phyloP scores from a whole-genome alignment of 441 rosid genomes.

The Flueggea neowawraea region DNA sequence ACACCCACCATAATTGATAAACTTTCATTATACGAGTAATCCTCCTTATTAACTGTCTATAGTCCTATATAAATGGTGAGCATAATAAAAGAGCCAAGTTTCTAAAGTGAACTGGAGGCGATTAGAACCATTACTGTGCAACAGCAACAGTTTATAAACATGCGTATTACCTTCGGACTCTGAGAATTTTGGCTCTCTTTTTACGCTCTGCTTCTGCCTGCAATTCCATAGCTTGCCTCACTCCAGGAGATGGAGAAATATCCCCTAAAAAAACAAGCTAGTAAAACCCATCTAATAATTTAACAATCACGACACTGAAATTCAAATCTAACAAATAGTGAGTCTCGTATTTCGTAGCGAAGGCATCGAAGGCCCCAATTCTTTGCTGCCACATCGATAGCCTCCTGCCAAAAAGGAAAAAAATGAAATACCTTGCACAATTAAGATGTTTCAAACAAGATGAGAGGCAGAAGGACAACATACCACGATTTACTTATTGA shows the following conservation, averaged over 20 bases:
- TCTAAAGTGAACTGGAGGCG: too few relatives aligned
- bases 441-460: too few relatives aligned
- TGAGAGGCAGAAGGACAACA: too few relatives aligned
- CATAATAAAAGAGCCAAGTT: too few relatives aligned
- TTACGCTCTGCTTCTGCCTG: slow-evolving; percentile 99
- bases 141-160: too few relatives aligned
- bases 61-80: too few relatives aligned
- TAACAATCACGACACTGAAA: background rate
- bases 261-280: slow-evolving; percentile 58
- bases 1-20: too few relatives aligned
- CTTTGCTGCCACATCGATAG: slow-evolving; percentile 86
- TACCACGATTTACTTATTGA: slow-evolving; percentile 94
- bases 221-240: slow-evolving; percentile 97
- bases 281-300: background rate
- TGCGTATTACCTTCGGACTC: slow-evolving; percentile 92
- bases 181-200: slow-evolving; percentile 89
- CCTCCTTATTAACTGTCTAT: too few relatives aligned
- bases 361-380: slow-evolving; percentile 96
- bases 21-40: too few relatives aligned
- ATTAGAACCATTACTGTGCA: too few relatives aligned
- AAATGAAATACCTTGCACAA: too few relatives aligned
- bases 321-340: background rate
- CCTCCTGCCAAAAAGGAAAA: slow-evolving; percentile 50
- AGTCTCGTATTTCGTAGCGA: slow-evolving; percentile 91
- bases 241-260: slow-evolving; percentile 91